Percentiles rank a stretch among this genome's conserved stretches.
Evolutionary conservation across 2,329 filamentous ascomycete species (phyloP).

Genomic region (Sclerotinia nivalis): DNA sequence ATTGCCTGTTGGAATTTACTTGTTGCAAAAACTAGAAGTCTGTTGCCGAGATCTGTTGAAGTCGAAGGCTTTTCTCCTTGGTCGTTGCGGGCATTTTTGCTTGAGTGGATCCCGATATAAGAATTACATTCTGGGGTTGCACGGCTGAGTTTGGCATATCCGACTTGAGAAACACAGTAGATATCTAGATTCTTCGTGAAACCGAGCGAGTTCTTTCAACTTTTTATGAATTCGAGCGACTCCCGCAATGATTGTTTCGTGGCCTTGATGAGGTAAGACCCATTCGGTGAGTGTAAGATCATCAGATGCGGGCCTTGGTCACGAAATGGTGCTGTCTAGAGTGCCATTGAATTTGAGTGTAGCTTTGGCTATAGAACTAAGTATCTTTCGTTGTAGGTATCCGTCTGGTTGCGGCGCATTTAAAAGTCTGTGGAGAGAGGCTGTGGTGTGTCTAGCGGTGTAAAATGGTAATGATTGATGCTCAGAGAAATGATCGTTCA

Average conservation of each 20-base stretch:
- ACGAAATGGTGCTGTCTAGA: neutral
- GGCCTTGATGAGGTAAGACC: neutral
- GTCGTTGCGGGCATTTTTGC: neutral
- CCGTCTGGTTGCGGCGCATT: neutral
- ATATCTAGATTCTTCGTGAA: neutral
- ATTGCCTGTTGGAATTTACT: neutral
- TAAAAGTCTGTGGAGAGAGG: neutral
- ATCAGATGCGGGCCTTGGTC: neutral
- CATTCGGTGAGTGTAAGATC: neutral
- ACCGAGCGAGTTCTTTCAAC: neutral
- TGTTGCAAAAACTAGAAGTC: neutral
- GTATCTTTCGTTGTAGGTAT: neutral
- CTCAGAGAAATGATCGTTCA: neutral
- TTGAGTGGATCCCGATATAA: neutral
- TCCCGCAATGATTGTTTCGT: neutral
- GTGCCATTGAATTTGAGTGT: neutral
- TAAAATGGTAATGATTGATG: neutral
- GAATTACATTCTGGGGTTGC: neutral
- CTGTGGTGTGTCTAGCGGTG: neutral
- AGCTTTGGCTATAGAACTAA: neutral
- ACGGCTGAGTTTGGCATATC: neutral
- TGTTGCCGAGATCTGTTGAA: neutral
- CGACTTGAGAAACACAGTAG: neutral
- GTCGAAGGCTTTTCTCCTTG: neutral
- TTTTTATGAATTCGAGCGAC: neutral